phyloP scores from a whole-genome alignment of 164 flowering plant genomes.

The Vitis rotundifolia region DNA sequence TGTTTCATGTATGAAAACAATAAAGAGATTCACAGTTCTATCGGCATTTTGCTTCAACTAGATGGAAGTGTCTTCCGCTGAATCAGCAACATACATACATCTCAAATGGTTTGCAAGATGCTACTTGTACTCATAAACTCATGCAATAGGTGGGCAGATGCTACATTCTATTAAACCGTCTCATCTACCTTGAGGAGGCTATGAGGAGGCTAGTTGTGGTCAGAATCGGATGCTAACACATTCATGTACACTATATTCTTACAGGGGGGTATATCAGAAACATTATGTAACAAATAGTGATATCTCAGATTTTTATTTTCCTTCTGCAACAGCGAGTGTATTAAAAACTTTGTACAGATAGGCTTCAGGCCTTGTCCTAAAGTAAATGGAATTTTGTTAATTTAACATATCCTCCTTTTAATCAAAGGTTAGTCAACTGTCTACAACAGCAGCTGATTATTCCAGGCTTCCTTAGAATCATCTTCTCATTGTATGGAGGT shows the following conservation, averaged over 20 bases:
- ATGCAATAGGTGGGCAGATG: not conserved
- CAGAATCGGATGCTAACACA: not conserved
- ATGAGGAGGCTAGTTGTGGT: not conserved
- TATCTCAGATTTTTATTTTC: not conserved
- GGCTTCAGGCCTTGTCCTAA: constrained; percentile 6
- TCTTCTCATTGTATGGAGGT: too few species aligned
- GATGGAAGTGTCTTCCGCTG: not conserved
- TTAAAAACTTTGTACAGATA: constrained; percentile 16
- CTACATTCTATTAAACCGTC: not conserved
- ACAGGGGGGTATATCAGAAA: not conserved
- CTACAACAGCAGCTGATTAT: too few species aligned
- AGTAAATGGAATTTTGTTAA: not conserved
- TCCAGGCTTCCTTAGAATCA: too few species aligned
- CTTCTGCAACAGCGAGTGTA: not conserved
- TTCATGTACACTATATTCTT: constrained; percentile 14
- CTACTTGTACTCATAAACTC: not conserved
- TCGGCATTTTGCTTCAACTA: not conserved
- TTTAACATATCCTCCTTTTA: not conserved
- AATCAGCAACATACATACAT: not conserved
- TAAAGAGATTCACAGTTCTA: not conserved
- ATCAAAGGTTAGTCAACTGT: too few species aligned
- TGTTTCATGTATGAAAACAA: not conserved
- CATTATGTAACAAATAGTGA: constrained; percentile 6
- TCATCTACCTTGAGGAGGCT: not conserved
- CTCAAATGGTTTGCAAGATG: constrained; percentile 7